Evolutionary conservation across 495 filamentous ascomycete species (phyloP), one percentile per base, ranked within the genome.

Genomic region (Hypoxylon trugodes): DNA sequence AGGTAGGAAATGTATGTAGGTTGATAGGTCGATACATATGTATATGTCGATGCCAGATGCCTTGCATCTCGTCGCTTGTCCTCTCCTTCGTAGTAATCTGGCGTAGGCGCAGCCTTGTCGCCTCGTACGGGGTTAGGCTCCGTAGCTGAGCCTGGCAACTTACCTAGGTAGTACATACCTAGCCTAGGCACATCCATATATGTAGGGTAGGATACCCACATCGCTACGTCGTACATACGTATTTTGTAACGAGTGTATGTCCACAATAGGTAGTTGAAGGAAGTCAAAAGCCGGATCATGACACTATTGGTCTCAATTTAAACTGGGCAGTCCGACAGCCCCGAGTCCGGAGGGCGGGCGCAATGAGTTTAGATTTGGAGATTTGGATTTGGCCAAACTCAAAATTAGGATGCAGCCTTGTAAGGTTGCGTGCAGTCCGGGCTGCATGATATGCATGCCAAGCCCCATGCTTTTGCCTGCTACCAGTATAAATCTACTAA

Each of bases 351-450:
- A 67, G 61, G 42, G n/a, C n/a, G n/a, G n/a, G n/a, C 52, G 46
- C 52, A 47, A 62, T 60, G 47, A 52, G 37, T 37, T 67, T n/a
- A n/a, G n/a, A n/a, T n/a, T n/a, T n/a, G n/a, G n/a, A n/a, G n/a
- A n/a, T n/a, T n/a, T n/a, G n/a, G n/a, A n/a, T n/a, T n/a, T n/a
- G n/a, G 57, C 35, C 15, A 55, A 56, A 50, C 18, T 50, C 37
- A 35, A n/a, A 33, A 50, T 66, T 53, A 52, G 52, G 64, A 67
- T 67, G 58, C 64, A 67, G 64, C 64, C 64, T 67, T 67, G 64
- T 62, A 67, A 62, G 64, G 64, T 67, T 67, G 59, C 53, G 59
- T 67, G 64, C 64, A 67, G 46, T 38, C 45, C 32, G 53, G 53
- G 64, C 64, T 67, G 64, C 64, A 67, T 58, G 64, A 36, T 58